These are phyloP conservation scores for Phytopythium vexans DNA, from an alignment of 352 stramenopile genomes.

Conservation along the genomic window DNA sequence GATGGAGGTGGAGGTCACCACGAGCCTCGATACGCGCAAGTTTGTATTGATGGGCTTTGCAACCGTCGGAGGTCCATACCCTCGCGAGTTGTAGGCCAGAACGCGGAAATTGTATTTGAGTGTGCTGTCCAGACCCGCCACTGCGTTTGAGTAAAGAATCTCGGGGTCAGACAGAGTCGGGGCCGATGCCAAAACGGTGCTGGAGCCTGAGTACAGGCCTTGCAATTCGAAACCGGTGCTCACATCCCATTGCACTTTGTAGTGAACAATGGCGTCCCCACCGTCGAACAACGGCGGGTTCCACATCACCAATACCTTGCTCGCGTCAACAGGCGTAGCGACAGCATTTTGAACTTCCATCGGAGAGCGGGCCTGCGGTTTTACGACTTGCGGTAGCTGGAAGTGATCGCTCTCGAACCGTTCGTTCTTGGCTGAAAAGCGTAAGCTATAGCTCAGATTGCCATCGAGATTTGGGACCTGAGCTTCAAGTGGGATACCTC, in stretches of 20 bases:
- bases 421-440: slow-evolving; percentile 32
- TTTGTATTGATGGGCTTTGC: slow-evolving; percentile 45
- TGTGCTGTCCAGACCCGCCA: slow-evolving; percentile 40
- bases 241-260: slow-evolving; percentile 92
- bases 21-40: slow-evolving; percentile 45
- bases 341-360: slow-evolving; percentile 21
- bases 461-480: slow-evolving; percentile 10
- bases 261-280: slow-evolving; percentile 82
- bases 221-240: slow-evolving; percentile 78
- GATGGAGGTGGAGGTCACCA: slow-evolving; percentile 28
- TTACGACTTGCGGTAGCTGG: slow-evolving; percentile 12
- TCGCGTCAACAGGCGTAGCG: slow-evolving; percentile 31
- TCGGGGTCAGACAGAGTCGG: background rate
- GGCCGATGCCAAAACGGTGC: slow-evolving; percentile 19
- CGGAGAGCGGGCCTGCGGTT: slow-evolving; percentile 24
- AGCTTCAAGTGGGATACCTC: slow-evolving; percentile 27
- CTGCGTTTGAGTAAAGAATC: slow-evolving; percentile 24
- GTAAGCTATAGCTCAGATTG: slow-evolving; percentile 42
- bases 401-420: slow-evolving; percentile 28
- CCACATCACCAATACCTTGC: slow-evolving; percentile 74
- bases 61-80: slow-evolving; percentile 54
- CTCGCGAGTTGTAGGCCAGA: slow-evolving; percentile 75
- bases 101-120: slow-evolving; percentile 79
- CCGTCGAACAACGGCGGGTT: slow-evolving; percentile 54
- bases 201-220: slow-evolving; percentile 52